Evolutionary conservation across 106 monocot species (phyloP), one percentile per base, ranked within the genome.

Genomic region (Triglochin maritima): DNA sequence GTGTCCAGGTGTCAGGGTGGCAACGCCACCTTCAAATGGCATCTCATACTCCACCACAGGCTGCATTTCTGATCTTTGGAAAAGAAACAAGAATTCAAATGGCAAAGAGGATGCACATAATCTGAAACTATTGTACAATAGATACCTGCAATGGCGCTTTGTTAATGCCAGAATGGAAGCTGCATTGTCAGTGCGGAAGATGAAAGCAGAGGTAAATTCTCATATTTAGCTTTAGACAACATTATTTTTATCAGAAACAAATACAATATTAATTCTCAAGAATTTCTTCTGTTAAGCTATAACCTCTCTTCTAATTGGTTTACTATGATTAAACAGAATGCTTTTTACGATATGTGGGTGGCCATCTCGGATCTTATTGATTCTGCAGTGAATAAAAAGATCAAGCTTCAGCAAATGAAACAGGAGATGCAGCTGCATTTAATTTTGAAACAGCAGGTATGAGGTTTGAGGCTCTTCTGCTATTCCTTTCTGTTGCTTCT

Each of bases 371-470:
- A 72, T 69, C 63, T 96, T 71, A 71, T 66, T 67, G 78, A 80
- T 75, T 79, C 81, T 47, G 71, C 84, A 17, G 57, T 70, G 41
- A 55, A 51, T 54, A 82, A 84, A 74, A 87, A 74, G 79, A 76
- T 82, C 44, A 69, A 72, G 7, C 46, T 88, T 50, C 83, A 86
- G 63, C 64, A 79, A 44, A 62, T 88, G 29, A 82, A 60, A 57
- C 83, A 77, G 64, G 78, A 88, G 67, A 81, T 78, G 54, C 83
- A 80, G 76, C 64, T 90, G 71, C 63, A 70, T 48, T 46, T 59
- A 5, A 64, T 90, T 72, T 64, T 96, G 61, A 86, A 77, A 51
- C 82, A 82, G 64, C 95, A 96, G 81, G 95, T 96, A 85, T 70
- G 46, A 10, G 17, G 9, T 62, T 62, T 29, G 29, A 29, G 29